phyloP scores from a whole-genome alignment of 1,284 basidiomycete species.

The Sanghuangporus weigelae region DNA sequence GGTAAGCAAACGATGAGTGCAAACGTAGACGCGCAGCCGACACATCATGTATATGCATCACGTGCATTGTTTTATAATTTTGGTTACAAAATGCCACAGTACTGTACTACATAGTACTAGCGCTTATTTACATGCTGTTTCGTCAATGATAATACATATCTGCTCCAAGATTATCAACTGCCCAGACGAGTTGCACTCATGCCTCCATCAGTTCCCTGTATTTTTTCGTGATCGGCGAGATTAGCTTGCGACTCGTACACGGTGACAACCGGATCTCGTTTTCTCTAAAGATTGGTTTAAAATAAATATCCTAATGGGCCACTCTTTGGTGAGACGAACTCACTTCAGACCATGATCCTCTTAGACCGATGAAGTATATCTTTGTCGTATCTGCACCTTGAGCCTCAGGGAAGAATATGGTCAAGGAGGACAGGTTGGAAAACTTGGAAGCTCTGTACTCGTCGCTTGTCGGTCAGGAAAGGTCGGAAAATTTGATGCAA shows the following conservation, averaged over 20 bases:
- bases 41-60: no score
- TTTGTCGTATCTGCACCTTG: conserved; percentile 67
- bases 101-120: no score
- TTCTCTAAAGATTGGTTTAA: conserved; percentile 41
- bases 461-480: background rate
- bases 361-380: conserved; percentile 73
- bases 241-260: conserved; percentile 80
- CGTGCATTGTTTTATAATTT: no score
- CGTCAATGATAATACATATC: no score
- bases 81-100: no score
- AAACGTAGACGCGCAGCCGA: no score
- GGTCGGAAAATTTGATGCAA: background rate
- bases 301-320: background rate
- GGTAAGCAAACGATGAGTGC: no score
- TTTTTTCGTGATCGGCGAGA: conserved; percentile 74
- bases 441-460: conserved; percentile 65
- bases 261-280: conserved; percentile 61
- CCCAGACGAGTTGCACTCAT: conserved; percentile 10
- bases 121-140: no score
- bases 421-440: conserved; percentile 64
- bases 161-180: background rate
- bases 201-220: conserved; percentile 54
- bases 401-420: conserved; percentile 67
- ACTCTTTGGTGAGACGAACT: conserved; percentile 5
- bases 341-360: conserved; percentile 77